phyloP scores from a whole-genome alignment of 352 stramenopile genomes.

The Globisporangium irregulare region DNA sequence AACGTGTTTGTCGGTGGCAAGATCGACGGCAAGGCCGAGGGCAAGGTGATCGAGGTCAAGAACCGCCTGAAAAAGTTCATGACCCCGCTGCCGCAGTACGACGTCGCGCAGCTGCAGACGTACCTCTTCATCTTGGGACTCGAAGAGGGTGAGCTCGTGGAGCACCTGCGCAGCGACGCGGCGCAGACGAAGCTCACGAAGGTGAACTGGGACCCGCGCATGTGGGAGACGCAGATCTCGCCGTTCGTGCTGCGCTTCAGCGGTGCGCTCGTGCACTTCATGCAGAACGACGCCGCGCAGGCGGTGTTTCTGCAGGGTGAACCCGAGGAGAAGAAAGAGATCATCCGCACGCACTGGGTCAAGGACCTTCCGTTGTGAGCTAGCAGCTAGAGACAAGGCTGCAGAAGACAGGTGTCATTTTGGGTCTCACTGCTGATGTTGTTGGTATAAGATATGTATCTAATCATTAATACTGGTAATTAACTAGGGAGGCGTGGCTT shows the following conservation, averaged over 20 bases:
- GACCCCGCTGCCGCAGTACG: constrained; percentile 70
- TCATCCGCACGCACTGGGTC: constrained; percentile 73
- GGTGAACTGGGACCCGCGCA: constrained; percentile 55
- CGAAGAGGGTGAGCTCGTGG: constrained; percentile 72
- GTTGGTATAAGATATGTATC: neutral
- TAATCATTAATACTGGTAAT: neutral
- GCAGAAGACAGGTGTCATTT: neutral
- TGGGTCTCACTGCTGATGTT: neutral
- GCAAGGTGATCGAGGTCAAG: constrained; percentile 85
- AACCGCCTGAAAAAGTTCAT: constrained; percentile 76
- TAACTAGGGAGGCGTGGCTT: neutral
- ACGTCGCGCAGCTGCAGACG: constrained; percentile 81
- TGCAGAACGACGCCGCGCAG: constrained; percentile 58
- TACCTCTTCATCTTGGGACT: constrained; percentile 78
- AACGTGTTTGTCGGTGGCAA: constrained; percentile 77
- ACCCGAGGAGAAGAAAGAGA: constrained; percentile 49
- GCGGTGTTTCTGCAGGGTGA: constrained; percentile 45
- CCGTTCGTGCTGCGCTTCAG: constrained; percentile 71
- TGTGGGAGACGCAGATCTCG: constrained; percentile 68
- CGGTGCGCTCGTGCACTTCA: constrained; percentile 68
- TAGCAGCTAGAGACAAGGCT: neutral
- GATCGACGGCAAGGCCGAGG: constrained; percentile 73
- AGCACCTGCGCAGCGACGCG: constrained; percentile 62
- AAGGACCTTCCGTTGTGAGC: constrained; percentile 16
- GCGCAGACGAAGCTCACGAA: constrained; percentile 66